A percentile compares a stretch with the other conserved stretches of the same genome.
These are phyloP conservation scores for Taiozyma sp. DNA, from an alignment of 1,139 yeast genomes.

Conservation along the genomic window DNA sequence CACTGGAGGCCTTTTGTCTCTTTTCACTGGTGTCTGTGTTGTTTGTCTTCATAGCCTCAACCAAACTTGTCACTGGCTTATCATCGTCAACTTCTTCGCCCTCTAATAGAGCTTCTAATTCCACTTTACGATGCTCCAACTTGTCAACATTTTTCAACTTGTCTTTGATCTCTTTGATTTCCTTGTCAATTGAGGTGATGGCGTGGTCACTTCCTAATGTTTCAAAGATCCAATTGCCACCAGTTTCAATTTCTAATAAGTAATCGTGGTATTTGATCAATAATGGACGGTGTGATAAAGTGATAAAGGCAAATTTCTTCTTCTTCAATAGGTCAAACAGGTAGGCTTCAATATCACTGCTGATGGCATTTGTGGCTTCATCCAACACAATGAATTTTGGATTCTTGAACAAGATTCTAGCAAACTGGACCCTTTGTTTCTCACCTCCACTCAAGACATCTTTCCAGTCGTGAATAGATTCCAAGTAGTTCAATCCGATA, in stretches of 20 bases:
- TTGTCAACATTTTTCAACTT: slow-evolving; percentile 44
- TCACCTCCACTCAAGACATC: slow-evolving; percentile 95
- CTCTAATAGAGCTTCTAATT: slow-evolving; percentile 28
- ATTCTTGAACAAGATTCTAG: slow-evolving; percentile 75
- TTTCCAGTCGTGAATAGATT: slow-evolving; percentile 70
- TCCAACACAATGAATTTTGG: slow-evolving; percentile 85
- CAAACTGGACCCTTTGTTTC: slow-evolving; percentile 88
- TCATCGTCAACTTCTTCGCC: slow-evolving; percentile 21
- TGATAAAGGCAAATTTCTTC: slow-evolving; percentile 72
- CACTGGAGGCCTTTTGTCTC: background rate
- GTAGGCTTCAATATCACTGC: slow-evolving; percentile 87
- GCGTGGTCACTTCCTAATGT: slow-evolving; percentile 56
- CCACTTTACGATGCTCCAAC: slow-evolving; percentile 17
- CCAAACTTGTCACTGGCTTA: background rate
- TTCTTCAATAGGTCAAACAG: slow-evolving; percentile 72
- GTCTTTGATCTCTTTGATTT: slow-evolving; percentile 54
- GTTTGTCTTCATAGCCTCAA: background rate
- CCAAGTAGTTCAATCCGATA: slow-evolving; percentile 32
- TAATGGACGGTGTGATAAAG: slow-evolving; percentile 83
- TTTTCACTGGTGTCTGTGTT: background rate
- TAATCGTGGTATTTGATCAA: slow-evolving; percentile 81
- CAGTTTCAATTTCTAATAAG: slow-evolving; percentile 58
- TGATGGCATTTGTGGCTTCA: slow-evolving; percentile 91
- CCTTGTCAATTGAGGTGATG: slow-evolving; percentile 57
- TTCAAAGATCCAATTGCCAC: slow-evolving; percentile 46